A percentile compares a stretch with the other conserved stretches of the same genome.
phyloP scores from a whole-genome alignment of 352 stramenopile species.

The Globisporangium perplexum region DNA sequence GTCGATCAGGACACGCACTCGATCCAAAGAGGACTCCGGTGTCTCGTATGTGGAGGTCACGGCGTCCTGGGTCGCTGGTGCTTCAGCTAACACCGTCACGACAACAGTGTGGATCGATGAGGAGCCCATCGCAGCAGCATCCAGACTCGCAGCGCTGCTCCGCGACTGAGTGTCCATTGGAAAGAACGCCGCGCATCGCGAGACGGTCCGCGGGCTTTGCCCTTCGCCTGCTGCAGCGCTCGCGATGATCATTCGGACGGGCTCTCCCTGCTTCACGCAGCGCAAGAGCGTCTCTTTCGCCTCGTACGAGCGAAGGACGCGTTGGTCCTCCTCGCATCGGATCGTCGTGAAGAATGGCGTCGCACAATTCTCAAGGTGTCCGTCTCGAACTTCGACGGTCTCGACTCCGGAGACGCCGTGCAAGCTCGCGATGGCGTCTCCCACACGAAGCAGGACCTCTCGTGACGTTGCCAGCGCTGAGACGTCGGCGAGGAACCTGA shows the following conservation, averaged over 20 bases:
- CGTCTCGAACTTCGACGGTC: neutral
- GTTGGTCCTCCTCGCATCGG: neutral
- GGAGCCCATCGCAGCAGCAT: neutral
- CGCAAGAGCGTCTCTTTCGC: conserved; percentile 3
- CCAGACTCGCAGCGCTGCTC: neutral
- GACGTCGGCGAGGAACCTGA: conserved; percentile 2
- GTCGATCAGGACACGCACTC: conserved; percentile 1
- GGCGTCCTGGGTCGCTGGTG: neutral
- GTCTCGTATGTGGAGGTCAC: neutral
- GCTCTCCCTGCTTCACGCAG: neutral
- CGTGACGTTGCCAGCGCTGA: neutral
- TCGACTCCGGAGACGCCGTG: conserved; percentile 2
- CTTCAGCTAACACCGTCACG: neutral
- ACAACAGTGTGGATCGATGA: neutral
- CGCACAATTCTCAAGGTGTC: neutral
- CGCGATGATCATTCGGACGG: neutral
- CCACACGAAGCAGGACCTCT: conserved; percentile 1
- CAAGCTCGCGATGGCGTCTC: conserved; percentile 1
- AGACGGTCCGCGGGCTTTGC: neutral
- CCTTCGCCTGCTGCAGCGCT: neutral
- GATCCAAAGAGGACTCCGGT: neutral
- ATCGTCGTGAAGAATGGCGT: conserved; percentile 7
- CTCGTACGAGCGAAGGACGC: neutral
- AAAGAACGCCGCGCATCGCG: neutral
- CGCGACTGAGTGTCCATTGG: neutral